Base-by-base conservation (phyloP, 2,329 filamentous ascomycete genomes). In the Hyphodiscus sp. region DNA sequence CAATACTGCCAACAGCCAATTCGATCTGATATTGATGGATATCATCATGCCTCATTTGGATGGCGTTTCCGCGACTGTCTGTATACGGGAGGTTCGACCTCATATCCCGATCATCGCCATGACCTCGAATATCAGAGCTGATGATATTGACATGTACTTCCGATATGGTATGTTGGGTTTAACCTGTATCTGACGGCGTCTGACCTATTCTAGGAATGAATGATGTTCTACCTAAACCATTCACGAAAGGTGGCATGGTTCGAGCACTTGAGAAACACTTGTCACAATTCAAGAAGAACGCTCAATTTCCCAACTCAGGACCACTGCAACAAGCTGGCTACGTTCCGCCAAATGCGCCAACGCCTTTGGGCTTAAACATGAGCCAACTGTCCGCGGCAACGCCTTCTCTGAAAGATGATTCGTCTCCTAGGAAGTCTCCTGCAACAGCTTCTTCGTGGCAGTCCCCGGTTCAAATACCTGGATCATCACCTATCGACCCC, bases 21-120 rank as follows among this genome's bases (percentile, higher is more conserved):
- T 80, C 62, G 82, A 87, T 61, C 72, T 87, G 51, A 89, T 92
- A 59, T 81, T 92, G 58, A 92, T 92, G 88, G 88, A 94, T 67
- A 92, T 99, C 60, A 95, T 99, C 62, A 97, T 99, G 94, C 94
- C 94, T 6, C 87, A 91, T 60, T 77, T 97, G 51, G 94, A 97
- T 65, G 94, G 94, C 62, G 91, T 97, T 6, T 96, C 91, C 16
- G 92, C 94, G 2, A 96, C 91, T 53, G 89, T 94, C 65, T 83
- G 96, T 58, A 96, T 99, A 60, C 84, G 92, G 50, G 89, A 96
- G 66, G 89, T 92, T 58, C 85, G 91, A 59, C 82, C 83, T 41
- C 82, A 85, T 6, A 85, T 88, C 19, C 94, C 94, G 0, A 95
- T 99, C 64, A 89, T 99, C 54, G 94, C 94, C 46, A 97, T 99